These are phyloP conservation scores for Aphanomyces euteiches DNA, from an alignment of 352 stramenopile species.

Conservation along the genomic window DNA sequence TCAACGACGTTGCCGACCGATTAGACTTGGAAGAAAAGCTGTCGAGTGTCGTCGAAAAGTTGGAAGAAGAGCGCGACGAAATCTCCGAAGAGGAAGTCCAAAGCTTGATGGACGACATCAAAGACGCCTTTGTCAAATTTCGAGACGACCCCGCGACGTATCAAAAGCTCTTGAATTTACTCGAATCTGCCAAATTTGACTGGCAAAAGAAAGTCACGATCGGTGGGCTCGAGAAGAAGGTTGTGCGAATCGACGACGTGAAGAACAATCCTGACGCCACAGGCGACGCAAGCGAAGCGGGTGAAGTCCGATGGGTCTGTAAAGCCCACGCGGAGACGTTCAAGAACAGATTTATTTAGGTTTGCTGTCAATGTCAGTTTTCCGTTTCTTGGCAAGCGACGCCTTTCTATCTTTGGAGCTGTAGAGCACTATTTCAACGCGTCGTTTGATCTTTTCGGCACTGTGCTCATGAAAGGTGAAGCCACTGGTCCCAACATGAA, in stretches of 20 bases:
- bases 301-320: too few species aligned
- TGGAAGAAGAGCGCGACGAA: background rate
- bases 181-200: background rate
- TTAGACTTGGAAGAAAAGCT: background rate
- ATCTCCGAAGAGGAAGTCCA: background rate
- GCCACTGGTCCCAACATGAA: conserved; percentile 7
- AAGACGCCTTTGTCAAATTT: background rate
- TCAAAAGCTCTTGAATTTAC: background rate
- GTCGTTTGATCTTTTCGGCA: too few species aligned
- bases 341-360: too few species aligned
- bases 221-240: background rate
- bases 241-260: background rate
- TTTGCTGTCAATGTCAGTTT: too few species aligned
- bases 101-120: background rate
- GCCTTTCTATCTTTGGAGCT: too few species aligned
- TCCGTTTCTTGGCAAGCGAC: too few species aligned
- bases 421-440: too few species aligned
- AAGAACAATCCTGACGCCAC: background rate
- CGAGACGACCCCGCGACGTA: background rate
- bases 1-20: background rate
- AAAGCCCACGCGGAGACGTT: too few species aligned
- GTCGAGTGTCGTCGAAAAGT: background rate
- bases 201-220: background rate
- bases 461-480: too few species aligned
- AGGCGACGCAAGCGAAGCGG: too few species aligned